phyloP scores from a whole-genome alignment of 1,284 basidiomycete genomes.

The Veloboletus limbatus region DNA sequence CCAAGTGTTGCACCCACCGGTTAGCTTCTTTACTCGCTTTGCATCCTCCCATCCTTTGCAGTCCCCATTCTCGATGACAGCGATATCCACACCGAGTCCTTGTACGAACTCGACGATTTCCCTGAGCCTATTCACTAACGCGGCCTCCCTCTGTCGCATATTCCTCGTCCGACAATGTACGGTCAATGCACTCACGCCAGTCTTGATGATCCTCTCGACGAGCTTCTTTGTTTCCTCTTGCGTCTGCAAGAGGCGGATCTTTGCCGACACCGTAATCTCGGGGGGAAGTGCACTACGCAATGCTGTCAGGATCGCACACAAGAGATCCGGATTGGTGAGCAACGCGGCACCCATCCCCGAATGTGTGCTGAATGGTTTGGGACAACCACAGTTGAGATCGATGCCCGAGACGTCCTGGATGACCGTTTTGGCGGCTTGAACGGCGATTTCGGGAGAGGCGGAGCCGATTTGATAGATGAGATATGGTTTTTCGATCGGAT shows the following conservation, averaged over 20 bases:
- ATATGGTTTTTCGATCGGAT: conserved; percentile 91
- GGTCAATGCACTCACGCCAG: conserved; percentile 87
- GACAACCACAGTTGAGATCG: conserved; percentile 94
- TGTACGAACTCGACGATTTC: conserved; percentile 85
- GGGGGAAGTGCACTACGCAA: conserved; percentile 72
- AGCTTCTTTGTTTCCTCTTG: conserved; percentile 87
- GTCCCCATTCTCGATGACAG: conserved; percentile 94
- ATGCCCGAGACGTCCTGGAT: conserved; percentile 90
- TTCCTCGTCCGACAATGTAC: conserved; percentile 94
- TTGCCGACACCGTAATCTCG: conserved; percentile 83
- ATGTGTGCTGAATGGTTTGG: conserved; percentile 94
- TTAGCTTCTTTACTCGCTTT: conserved; percentile 67
- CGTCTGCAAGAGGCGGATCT: conserved; percentile 87
- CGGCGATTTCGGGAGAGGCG: conserved; percentile 84
- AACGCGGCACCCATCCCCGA: conserved; percentile 97
- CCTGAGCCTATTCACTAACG: conserved; percentile 74
- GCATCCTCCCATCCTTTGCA: conserved; percentile 81
- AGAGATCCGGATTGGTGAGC: conserved; percentile 85
- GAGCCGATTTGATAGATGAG: conserved; percentile 93
- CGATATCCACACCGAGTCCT: conserved; percentile 66
- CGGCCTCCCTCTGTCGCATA: conserved; percentile 86
- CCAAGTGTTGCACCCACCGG: conserved; percentile 48
- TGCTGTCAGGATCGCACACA: conserved; percentile 83
- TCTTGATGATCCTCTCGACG: conserved; percentile 82
- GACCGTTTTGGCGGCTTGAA: conserved; percentile 86